Percentiles rank a stretch among this genome's conserved stretches.
Evolutionary conservation across 257 asterid genomes (phyloP).

Genomic region (Anisodus tanguticus): DNA sequence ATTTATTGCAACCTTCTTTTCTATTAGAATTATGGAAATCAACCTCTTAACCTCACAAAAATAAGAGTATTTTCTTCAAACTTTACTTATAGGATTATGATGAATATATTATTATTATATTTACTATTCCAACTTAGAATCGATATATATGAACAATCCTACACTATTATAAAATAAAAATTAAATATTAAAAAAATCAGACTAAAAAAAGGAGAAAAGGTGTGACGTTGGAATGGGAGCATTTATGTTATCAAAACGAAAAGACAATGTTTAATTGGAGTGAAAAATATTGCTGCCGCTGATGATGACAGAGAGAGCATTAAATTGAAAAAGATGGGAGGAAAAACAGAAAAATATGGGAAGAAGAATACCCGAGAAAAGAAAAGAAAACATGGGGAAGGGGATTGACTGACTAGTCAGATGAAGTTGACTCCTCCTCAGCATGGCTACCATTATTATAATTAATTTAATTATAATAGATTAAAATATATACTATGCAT

Average conservation of each 20-base stretch:
- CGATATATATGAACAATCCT: too few relatives aligned
- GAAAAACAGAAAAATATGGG: constrained; percentile 15
- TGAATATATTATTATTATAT: too few relatives aligned
- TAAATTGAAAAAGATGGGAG: not conserved
- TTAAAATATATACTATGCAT: too few relatives aligned
- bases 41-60: too few relatives aligned
- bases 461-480: too few relatives aligned
- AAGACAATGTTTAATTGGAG: not conserved
- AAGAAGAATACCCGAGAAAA: not conserved
- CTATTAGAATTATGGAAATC: too few relatives aligned
- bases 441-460: not conserved
- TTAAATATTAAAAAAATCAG: not conserved
- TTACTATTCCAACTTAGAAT: too few relatives aligned
- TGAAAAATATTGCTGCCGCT: not conserved
- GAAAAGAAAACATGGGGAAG: constrained; percentile 11
- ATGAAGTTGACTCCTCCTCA: constrained; percentile 23
- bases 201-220: not conserved
- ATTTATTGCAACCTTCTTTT: too few relatives aligned
- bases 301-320: not conserved
- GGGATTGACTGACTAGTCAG: constrained; percentile 3
- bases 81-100: too few relatives aligned
- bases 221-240: not conserved
- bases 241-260: constrained; percentile 2
- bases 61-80: too few relatives aligned
- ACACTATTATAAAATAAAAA: too few relatives aligned